Evolutionary conservation across 805 yeast genomes (phyloP).

Genomic region (Yarrowia sp.): DNA sequence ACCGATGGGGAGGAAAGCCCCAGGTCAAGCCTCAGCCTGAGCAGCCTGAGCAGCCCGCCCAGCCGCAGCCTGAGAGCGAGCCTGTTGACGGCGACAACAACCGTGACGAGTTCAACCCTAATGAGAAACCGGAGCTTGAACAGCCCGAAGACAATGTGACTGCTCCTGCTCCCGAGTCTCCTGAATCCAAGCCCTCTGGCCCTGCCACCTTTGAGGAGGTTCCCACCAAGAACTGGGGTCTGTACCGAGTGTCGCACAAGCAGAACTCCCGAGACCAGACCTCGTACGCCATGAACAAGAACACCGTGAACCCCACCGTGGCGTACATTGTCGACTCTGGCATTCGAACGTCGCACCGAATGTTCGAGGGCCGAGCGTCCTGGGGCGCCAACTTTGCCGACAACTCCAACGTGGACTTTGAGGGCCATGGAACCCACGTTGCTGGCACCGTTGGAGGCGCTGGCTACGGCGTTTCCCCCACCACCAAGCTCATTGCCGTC

Average conservation of each 20-base stretch:
- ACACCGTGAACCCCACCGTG: constrained; percentile 43
- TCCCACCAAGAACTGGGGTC: constrained; percentile 13
- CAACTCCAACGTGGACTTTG: constrained; percentile 56
- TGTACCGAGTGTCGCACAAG: constrained; percentile 13
- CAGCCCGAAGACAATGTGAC: no score
- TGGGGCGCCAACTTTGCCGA: constrained; percentile 60
- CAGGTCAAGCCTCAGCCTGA: not conserved
- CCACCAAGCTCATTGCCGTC: constrained; percentile 58
- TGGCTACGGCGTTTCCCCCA: constrained; percentile 63
- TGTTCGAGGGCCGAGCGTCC: constrained; percentile 62
- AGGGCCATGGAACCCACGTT: constrained; percentile 68
- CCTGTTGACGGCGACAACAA: not conserved
- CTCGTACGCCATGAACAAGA: constrained; percentile 15
- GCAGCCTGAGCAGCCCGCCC: no score
- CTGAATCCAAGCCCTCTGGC: not conserved
- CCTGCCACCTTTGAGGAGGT: not conserved
- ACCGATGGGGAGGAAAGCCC: not conserved
- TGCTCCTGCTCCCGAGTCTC: not conserved
- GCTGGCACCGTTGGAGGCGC: constrained; percentile 65
- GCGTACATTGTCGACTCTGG: constrained; percentile 68
- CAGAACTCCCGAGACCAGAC: constrained; percentile 2
- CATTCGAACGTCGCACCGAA: constrained; percentile 55
- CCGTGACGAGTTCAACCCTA: no score
- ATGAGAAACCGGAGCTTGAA: no score
- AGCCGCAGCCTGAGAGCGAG: not conserved